Conservation (phyloP, 768 basidiomycete species). For the Boletales sp. region DNA sequence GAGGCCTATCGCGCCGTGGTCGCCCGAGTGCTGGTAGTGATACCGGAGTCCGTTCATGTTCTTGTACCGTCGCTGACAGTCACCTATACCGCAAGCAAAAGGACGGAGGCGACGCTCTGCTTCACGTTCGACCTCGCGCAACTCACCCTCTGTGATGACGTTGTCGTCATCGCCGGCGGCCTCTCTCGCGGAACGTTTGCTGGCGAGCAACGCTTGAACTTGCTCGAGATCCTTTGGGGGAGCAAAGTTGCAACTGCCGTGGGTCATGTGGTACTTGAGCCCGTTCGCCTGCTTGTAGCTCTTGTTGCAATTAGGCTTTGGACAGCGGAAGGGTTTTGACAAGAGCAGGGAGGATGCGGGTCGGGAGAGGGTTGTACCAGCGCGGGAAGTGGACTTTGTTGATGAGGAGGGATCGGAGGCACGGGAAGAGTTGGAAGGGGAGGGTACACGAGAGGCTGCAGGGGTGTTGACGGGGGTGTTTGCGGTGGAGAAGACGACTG, state of each 20-base stretch:
- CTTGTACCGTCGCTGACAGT: constrained; percentile 88
- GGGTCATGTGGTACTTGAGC: constrained; percentile 91
- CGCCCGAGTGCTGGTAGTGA: constrained; percentile 95
- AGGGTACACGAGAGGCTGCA: constrained; percentile 41
- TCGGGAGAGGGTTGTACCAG: constrained; percentile 45
- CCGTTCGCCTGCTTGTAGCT: constrained; percentile 95
- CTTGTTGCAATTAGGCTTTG: constrained; percentile 94
- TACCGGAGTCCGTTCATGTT: constrained; percentile 98
- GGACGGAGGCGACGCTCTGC: constrained; percentile 80
- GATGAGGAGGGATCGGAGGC: constrained; percentile 12
- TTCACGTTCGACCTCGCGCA: constrained; percentile 75
- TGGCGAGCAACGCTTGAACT: constrained; percentile 65
- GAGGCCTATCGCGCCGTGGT: constrained; percentile 89
- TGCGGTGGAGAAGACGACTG: constrained; percentile 54
- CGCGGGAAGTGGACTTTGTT: constrained; percentile 35
- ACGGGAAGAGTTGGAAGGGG: constrained; percentile 22
- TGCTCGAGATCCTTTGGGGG: constrained; percentile 83
- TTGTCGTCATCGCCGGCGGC: constrained; percentile 40
- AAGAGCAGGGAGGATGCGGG: constrained; percentile 60
- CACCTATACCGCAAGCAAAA: constrained; percentile 86
- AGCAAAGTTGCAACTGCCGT: constrained; percentile 90
- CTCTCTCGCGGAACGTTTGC: constrained; percentile 39
- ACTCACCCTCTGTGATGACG: constrained; percentile 54
- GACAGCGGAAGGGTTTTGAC: constrained; percentile 88
- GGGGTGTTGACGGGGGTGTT: constrained; percentile 48